Evolutionary conservation across 2,329 filamentous ascomycete genomes (phyloP).

Genomic region (Colletotrichum melonis): DNA sequence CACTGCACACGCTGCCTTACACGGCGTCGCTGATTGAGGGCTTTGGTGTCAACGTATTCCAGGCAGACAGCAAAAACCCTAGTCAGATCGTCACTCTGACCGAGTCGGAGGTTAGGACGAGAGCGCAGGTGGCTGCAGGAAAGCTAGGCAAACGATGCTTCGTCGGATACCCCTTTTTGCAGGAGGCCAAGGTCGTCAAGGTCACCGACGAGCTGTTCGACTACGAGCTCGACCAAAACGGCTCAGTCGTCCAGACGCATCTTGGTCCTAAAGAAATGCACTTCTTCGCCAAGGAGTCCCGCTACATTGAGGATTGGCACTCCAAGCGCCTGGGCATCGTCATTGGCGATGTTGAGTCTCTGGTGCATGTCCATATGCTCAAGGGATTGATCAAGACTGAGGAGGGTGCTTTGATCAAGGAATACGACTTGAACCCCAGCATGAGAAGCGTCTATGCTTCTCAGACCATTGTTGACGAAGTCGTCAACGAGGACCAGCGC

Average conservation of each 20-base stretch:
- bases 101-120: conserved; percentile 78
- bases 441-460: conserved; percentile 91
- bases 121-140: conserved; percentile 76
- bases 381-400: conserved; percentile 92
- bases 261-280: conserved; percentile 82
- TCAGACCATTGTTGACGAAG: conserved; percentile 89
- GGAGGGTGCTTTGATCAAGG: conserved; percentile 89
- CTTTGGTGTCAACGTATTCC: conserved; percentile 94
- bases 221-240: conserved; percentile 77
- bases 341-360: conserved; percentile 86
- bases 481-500: conserved; percentile 89
- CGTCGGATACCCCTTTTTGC: conserved; percentile 94
- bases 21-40: conserved; percentile 76
- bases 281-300: conserved; percentile 86
- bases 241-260: conserved; percentile 73
- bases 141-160: conserved; percentile 89
- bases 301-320: conserved; percentile 86
- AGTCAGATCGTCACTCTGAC: conserved; percentile 92
- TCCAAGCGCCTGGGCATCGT: conserved; percentile 91
- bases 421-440: conserved; percentile 88
- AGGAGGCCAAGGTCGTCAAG: conserved; percentile 89
- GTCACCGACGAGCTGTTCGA: conserved; percentile 95
- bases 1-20: conserved; percentile 86
- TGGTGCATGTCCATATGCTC: conserved; percentile 93
- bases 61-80: conserved; percentile 94